Evolutionary conservation across 768 basidiomycete genomes (phyloP).

Genomic region (Russula ochroleuca): DNA sequence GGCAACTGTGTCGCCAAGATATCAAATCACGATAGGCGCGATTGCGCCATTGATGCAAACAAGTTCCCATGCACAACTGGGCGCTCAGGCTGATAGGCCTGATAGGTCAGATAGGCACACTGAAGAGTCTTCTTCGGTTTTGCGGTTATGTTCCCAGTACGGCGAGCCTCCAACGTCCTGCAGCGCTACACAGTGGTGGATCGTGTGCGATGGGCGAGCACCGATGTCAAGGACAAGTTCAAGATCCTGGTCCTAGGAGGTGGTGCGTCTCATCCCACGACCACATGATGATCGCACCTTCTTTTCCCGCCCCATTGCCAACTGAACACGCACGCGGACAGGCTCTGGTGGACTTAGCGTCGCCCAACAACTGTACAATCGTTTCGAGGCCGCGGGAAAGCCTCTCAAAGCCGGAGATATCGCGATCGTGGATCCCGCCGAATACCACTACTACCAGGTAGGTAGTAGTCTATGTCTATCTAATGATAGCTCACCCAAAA

Average conservation of each 20-base stretch:
- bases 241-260: conserved; percentile 86
- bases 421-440: conserved; percentile 76
- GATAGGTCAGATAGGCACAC: neutral
- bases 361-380: conserved; percentile 83
- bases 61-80: conserved; percentile 6
- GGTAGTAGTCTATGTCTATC: conserved; percentile 15
- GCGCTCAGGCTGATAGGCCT: too few species aligned
- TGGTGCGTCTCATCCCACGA: conserved; percentile 46
- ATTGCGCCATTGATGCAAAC: conserved; percentile 10
- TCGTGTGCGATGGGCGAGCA: conserved; percentile 36
- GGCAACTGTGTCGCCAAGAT: neutral
- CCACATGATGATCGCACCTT: conserved; percentile 9
- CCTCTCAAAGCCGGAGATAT: conserved; percentile 70
- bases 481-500: neutral
- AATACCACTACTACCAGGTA: conserved; percentile 84
- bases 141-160: conserved; percentile 10
- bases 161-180: conserved; percentile 15
- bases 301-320: neutral
- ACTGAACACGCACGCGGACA: conserved; percentile 33
- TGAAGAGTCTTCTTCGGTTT: neutral
- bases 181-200: neutral
- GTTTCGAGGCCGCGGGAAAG: conserved; percentile 68
- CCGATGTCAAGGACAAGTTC: conserved; percentile 51
- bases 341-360: conserved; percentile 79
- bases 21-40: neutral